Base-by-base conservation (phyloP, 2,329 filamentous ascomycete genomes). In the Pseudodiploospora longispora region DNA sequence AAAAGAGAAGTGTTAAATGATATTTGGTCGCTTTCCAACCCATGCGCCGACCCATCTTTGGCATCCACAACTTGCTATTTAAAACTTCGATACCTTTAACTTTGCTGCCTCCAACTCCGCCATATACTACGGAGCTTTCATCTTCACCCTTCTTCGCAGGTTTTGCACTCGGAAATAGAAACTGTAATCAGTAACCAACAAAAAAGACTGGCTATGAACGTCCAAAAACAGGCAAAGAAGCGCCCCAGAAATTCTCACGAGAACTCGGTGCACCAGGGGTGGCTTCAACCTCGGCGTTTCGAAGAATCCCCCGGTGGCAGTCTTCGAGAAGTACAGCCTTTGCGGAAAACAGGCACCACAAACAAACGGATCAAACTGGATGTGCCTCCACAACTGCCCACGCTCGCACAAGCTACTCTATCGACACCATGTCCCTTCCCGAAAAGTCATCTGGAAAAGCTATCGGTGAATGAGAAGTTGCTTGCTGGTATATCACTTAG, bases 391-490 rank as follows among this genome's bases (percentile, higher is more conserved):
- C 32, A 9, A 9, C 32, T 34, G 8, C 9, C 32, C 32, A 12
- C 32, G 32, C 12, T 12, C 32, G 9, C 8, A 34, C 32, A 34
- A 34, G 32, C 32, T 12, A 9, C 32, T 12, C 32, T 34, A 9
- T 34, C 32, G 8, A 9, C 32, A 34, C 9, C 12, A 9, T 9
- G 8, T 12, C 32, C 8, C 2, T 3, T 32, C 28, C n/a, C 12
- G 28, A 30, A 39, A 12, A 39, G 19, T 6, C 10, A 28, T 30
- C 19, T 39, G 9, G 19, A 9, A 4, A 30, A 7, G 3, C 32
- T 30, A 27, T 39, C 44, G 6, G 44, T 47, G 10, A 27, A 37
- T 19, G 36, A 44, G n/a, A 44, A 37, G 10, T 37, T 47, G 10
- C 30, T 44, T 5, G 36, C 30, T 4, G 41, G 44, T 7, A 27